Evolutionary conservation across 2,329 filamentous ascomycete genomes (phyloP).

Genomic region (Penicillium sp.): DNA sequence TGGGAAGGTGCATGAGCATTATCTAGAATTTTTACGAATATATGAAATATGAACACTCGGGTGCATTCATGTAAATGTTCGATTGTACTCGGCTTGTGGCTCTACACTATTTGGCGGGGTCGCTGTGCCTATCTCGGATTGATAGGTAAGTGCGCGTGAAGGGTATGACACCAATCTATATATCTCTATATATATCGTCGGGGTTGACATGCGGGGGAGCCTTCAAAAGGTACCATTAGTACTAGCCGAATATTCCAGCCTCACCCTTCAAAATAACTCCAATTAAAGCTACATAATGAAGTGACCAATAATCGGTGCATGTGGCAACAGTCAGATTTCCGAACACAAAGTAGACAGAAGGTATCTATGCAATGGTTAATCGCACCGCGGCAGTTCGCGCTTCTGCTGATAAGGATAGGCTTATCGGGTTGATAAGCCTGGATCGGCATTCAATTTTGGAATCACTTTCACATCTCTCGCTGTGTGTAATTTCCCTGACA

Average conservation of each 20-base stretch:
- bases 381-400: not conserved
- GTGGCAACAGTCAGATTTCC: not conserved
- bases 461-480: not conserved
- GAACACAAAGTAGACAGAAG: not conserved
- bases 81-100: not conserved
- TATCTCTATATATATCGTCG: not conserved
- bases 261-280: not conserved
- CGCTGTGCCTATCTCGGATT: too few relatives aligned
- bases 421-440: not conserved
- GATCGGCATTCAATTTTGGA: not conserved
- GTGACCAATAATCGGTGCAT: not conserved
- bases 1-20: too few relatives aligned
- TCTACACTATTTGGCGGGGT: not conserved
- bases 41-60: too few relatives aligned
- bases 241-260: not conserved
- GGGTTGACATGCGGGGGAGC: not conserved
- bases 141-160: not conserved
- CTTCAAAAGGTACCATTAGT: not conserved
- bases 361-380: not conserved
- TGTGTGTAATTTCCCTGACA: not conserved
- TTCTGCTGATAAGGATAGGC: not conserved
- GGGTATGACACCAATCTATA: not conserved
- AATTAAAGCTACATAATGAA: not conserved
- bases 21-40: too few relatives aligned
- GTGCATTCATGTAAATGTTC: not conserved